Evolutionary conservation across 208 protist genomes (phyloP).

Genomic region (Naegleria fowleri): DNA sequence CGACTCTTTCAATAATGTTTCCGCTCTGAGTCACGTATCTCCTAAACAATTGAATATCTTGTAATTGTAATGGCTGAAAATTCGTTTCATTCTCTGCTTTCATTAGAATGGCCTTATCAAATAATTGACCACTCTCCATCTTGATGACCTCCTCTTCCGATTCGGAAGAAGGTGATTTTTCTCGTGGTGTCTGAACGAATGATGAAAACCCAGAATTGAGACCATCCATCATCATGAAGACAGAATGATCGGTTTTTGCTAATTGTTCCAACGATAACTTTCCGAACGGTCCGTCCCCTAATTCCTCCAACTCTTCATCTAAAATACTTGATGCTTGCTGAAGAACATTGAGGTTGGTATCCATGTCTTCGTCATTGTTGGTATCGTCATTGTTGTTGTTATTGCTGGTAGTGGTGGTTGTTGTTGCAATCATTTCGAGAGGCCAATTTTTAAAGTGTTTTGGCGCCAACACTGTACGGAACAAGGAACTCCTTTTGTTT

Average conservation of each 20-base stretch:
- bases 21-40: not conserved
- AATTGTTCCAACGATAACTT: not conserved
- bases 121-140: not conserved
- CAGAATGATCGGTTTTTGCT: not conserved
- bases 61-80: not conserved
- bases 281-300: not conserved
- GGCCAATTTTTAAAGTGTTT: too few relatives aligned
- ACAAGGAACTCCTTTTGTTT: too few relatives aligned
- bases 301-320: not conserved
- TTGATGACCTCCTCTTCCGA: not conserved
- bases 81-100: not conserved
- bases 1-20: not conserved
- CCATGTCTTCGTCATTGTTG: not conserved
- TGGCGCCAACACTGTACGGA: too few relatives aligned
- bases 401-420: too few relatives aligned
- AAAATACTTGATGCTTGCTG: not conserved
- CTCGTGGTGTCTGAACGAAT: not conserved
- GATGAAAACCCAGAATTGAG: not conserved
- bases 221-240: not conserved
- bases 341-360: not conserved
- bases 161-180: not conserved
- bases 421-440: too few relatives aligned
- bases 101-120: not conserved
- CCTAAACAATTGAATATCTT: not conserved
- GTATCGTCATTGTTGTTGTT: too few relatives aligned